Evolutionary conservation across 2,329 filamentous ascomycete species (phyloP).

Genomic region (Hypoxylon sp.): DNA sequence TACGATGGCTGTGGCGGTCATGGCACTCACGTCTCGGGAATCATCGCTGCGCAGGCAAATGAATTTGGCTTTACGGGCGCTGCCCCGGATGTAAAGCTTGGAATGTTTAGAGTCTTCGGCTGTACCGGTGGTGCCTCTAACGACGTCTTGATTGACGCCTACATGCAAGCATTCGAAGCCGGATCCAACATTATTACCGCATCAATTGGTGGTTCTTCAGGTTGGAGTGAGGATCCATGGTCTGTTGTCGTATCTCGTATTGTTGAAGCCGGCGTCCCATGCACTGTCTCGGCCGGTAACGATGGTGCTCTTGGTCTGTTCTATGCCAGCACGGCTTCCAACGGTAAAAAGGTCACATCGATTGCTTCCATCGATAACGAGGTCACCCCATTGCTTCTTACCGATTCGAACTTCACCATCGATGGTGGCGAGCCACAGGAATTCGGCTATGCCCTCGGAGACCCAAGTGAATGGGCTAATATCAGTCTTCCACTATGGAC

Average conservation of each 20-base stretch:
- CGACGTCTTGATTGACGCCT: slow-evolving; percentile 72
- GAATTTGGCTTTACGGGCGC: slow-evolving; percentile 70
- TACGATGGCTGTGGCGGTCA: slow-evolving; percentile 71
- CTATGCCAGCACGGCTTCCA: slow-evolving; percentile 64
- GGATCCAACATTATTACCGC: slow-evolving; percentile 71
- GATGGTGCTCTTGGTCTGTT: slow-evolving; percentile 63
- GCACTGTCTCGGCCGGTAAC: slow-evolving; percentile 69
- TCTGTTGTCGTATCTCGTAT: slow-evolving; percentile 67
- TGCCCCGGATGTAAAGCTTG: slow-evolving; percentile 68
- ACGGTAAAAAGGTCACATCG: slow-evolving; percentile 63
- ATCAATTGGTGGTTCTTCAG: slow-evolving; percentile 66
- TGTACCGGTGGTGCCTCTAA: slow-evolving; percentile 66
- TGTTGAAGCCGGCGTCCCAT: slow-evolving; percentile 67
- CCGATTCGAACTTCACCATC: slow-evolving; percentile 60
- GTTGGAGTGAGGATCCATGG: slow-evolving; percentile 69
- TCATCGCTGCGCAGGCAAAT: slow-evolving; percentile 71
- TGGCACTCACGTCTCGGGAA: slow-evolving; percentile 74
- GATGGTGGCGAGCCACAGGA: slow-evolving; percentile 53
- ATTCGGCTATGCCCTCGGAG: slow-evolving; percentile 63
- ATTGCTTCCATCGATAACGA: slow-evolving; percentile 67
- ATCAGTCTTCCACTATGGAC: slow-evolving; percentile 66
- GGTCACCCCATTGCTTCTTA: slow-evolving; percentile 61
- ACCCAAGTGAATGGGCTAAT: slow-evolving; percentile 61
- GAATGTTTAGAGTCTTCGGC: slow-evolving; percentile 71
- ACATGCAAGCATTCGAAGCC: slow-evolving; percentile 72